phyloP scores from a whole-genome alignment of 75 land plant species.

The Chamaecyparis obtusa region DNA sequence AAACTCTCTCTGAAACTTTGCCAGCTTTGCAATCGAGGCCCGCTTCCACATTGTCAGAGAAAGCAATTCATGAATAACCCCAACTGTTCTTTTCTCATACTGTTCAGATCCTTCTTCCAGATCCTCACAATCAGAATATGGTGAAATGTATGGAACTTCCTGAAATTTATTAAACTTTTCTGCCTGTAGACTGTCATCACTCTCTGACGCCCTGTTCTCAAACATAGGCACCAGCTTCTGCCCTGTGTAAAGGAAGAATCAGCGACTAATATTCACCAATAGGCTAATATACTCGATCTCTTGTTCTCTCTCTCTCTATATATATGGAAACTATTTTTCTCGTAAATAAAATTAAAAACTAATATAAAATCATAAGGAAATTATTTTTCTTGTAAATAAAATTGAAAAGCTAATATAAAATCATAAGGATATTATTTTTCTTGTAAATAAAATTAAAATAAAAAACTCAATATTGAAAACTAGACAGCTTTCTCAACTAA shows the following conservation, averaged over 20 bases:
- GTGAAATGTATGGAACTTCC: constrained; percentile 66
- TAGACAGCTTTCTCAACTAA: not conserved
- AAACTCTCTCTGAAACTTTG: constrained; percentile 62
- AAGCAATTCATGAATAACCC: constrained; percentile 71
- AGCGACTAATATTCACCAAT: not conserved
- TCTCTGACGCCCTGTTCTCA: constrained; percentile 34
- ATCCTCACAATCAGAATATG: constrained; percentile 35
- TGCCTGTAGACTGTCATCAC: constrained; percentile 36
- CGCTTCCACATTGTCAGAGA: constrained; percentile 75
- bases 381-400: no score
- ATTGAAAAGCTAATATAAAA: no score
- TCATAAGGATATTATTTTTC: no score
- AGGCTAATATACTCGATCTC: not conserved
- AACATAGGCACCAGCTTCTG: constrained; percentile 32
- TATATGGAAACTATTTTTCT: no score
- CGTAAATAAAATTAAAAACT: no score
- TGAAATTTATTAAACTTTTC: constrained; percentile 53
- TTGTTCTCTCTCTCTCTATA: not conserved
- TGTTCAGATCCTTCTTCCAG: constrained; percentile 29
- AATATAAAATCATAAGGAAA: no score
- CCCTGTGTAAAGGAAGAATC: not conserved
- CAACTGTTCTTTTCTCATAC: constrained; percentile 66
- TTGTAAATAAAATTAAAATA: no score
- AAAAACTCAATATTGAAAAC: not conserved
- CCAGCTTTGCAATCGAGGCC: constrained; percentile 51